Evolutionary conservation across 129 eudicot genomes (phyloP), one percentile per base, ranked within the genome.

Genomic region (Tagetes erecta): DNA sequence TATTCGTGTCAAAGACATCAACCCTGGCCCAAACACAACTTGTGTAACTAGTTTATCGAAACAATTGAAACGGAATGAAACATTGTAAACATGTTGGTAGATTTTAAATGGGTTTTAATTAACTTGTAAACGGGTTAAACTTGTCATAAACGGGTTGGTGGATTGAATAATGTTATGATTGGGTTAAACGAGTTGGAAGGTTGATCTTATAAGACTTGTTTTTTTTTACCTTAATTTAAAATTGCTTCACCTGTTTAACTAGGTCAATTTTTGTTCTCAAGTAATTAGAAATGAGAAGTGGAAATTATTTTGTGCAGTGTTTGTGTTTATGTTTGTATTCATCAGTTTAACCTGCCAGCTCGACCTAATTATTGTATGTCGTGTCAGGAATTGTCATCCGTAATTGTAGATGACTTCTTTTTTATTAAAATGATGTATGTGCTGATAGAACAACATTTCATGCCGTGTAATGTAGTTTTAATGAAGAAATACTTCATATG

Each of bases 401-500:
- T 38, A 36, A 8, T 31, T 36, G 42, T 62, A 62, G 12, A 37
- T 33, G 3, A 6, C 33, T 55, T 52, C 11, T 47, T 10, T 49
- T 33, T 60, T 62, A 36, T 36, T 10, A 37, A 12, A 62, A 62
- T 62, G 20, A 62, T 62, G 8, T 37, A 62, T 35, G 27, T 62
- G 67, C 5, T 62, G 45, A 35, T 11, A 20, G 27, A 20, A 62
- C 67, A 11, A 12, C 37, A 8, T 62, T 62, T 11, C 45, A 35
- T 62, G 67, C 42, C 44, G 46, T 37, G 52, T 2, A 42, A 72
- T 86, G 78, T 74, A 94, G 98, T 69, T 94, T 94, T 82, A 88
- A 90, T 58, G 97, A 94, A 78, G 98, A 94, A 77, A 78, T 82
- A 77, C 88, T 90, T 8, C 98, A 93, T 73, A 73, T 93, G 6